Evolutionary conservation across 108 stramenopile species (phyloP), one percentile per base, ranked within the genome.

Genomic region (Pseudonitzschia multistriata): DNA sequence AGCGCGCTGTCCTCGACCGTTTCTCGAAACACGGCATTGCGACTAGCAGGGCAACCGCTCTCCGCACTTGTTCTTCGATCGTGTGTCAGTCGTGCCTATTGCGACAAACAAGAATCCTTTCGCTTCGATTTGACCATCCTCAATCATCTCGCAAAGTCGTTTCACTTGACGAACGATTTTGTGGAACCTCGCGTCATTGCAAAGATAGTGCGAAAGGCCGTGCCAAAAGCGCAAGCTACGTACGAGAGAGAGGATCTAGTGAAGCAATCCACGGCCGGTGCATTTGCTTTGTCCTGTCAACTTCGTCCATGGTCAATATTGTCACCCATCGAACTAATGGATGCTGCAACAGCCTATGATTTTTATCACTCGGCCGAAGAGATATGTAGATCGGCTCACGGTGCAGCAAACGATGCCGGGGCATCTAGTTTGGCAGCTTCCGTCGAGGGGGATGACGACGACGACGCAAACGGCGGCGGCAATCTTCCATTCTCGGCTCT

Each of bases 361-460:
- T 80, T 84, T 0, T 88, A 85, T 83, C 81, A 83, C 49, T 73
- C 81, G 17, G 85, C 87, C 24, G 89, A 90, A 76, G 65, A 76
- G 31, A 55, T 88, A 21, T 88, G 86, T 45, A 70, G 68, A 55
- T 74, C 81, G 33, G 79, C 83, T 11, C 35, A 79, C 14, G 63
- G 66, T 2, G 63, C 81, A 22, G 69, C 69, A 0, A 49, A 50
- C 24, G 36, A 48, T 37, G 21, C 49, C 17, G 21, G 35, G 64
- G 64, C 17, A 31, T 39, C 40, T 40, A 2, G 31, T 71, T 37
- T 57, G 19, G 17, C 63, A 50, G 22, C 33, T 27, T 5, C 45
- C 24, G n/a, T n/a, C n/a, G 67, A 19, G 21, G 56, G 28, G 4
- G 42, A 40, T n/a, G 3, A 52, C 37, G 37, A 8, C 45, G 0